Conservation (phyloP, 1,284 basidiomycete species). For the Ustilago hordei region DNA sequence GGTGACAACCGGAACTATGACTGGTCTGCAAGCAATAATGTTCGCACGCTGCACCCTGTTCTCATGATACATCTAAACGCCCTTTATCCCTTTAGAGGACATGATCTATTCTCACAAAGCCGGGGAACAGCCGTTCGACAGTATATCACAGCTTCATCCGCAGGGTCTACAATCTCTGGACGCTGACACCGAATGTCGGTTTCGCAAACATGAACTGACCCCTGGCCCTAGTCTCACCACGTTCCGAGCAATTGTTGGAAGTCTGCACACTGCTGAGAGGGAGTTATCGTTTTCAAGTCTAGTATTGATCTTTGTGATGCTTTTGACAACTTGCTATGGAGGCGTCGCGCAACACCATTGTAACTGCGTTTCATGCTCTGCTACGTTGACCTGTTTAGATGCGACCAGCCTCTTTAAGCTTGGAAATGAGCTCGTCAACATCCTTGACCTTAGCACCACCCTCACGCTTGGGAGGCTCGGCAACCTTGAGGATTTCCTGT, state of each 20-base stretch:
- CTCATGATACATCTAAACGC: background rate
- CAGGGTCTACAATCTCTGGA: background rate
- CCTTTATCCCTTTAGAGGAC: background rate
- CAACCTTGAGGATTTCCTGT: constrained; percentile 89
- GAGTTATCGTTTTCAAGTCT: constrained; percentile 1
- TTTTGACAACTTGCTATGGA: background rate
- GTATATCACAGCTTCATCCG: background rate
- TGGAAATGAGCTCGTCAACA: constrained; percentile 89
- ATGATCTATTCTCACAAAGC: background rate
- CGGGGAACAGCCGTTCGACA: background rate
- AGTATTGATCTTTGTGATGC: constrained; percentile 2
- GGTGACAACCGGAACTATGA: background rate
- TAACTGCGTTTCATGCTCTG: background rate
- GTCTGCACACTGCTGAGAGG: background rate
- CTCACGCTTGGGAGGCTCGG: constrained; percentile 88
- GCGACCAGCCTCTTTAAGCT: constrained; percentile 90
- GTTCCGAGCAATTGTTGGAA: background rate
- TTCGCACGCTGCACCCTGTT: background rate
- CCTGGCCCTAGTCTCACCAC: background rate
- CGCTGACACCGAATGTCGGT: too few relatives aligned
- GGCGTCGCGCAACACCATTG: background rate
- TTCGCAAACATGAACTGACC: background rate
- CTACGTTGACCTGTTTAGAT: constrained; percentile 64
- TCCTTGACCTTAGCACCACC: constrained; percentile 90
- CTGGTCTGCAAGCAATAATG: background rate